Conservation (phyloP, 2,329 filamentous ascomycete genomes). For the Escovopsis sp. region DNA sequence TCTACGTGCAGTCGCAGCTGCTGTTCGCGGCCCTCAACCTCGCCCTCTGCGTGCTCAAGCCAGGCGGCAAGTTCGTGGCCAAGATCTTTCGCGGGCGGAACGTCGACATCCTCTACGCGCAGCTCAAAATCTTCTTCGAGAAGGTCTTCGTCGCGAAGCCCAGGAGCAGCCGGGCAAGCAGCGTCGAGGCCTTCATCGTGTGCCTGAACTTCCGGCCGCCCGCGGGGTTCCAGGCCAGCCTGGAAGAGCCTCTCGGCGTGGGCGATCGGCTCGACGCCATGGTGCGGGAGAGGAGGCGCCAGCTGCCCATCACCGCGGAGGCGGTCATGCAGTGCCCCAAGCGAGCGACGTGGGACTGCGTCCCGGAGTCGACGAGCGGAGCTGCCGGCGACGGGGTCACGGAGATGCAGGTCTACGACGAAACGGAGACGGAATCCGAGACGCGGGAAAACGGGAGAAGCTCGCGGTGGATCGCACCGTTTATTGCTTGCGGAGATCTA, state of each 20-base stretch:
- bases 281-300: constrained; percentile 27
- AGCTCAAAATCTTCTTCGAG: constrained; percentile 79
- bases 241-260: constrained; percentile 60
- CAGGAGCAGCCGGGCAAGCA: constrained; percentile 84
- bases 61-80: constrained; percentile 90
- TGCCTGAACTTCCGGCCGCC: constrained; percentile 82
- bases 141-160: constrained; percentile 86
- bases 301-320: constrained; percentile 26
- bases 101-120: constrained; percentile 88
- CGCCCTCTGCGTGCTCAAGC: constrained; percentile 79
- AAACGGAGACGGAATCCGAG: constrained; percentile 6
- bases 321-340: constrained; percentile 30
- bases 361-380: constrained; percentile 6
- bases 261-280: constrained; percentile 39
- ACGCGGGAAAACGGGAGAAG: constrained; percentile 6
- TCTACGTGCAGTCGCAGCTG: constrained; percentile 92
- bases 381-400: constrained; percentile 21
- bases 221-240: constrained; percentile 55
- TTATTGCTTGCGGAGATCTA: constrained; percentile 92
- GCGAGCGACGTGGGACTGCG: constrained; percentile 29
- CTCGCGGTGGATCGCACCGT: constrained; percentile 78
- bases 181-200: constrained; percentile 92
- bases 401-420: constrained; percentile 37
- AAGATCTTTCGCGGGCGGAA: constrained; percentile 95
- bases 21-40: constrained; percentile 90